These are phyloP conservation scores for Mycena capillaripes DNA, from an alignment of 768 basidiomycete species.

Conservation along the genomic window DNA sequence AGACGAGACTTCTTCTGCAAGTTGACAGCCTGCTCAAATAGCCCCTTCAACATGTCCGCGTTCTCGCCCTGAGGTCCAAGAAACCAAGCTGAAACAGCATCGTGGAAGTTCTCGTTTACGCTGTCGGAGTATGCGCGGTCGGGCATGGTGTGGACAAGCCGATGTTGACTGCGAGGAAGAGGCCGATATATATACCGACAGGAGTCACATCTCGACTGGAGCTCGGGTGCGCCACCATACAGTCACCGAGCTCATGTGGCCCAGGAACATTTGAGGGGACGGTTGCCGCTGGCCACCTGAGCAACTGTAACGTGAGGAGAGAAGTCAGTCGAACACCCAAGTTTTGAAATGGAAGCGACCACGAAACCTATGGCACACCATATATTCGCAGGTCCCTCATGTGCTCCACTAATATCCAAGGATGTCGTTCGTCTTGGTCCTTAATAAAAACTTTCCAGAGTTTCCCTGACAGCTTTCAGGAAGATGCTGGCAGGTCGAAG, in stretches of 20 bases:
- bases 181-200: constrained; percentile 19
- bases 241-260: constrained; percentile 23
- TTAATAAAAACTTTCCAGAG: constrained; percentile 21
- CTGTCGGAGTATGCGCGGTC: constrained; percentile 24
- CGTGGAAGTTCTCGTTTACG: constrained; percentile 26
- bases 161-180: constrained; percentile 23
- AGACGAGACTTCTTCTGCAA: constrained; percentile 40
- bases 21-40: constrained; percentile 44
- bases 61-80: constrained; percentile 58
- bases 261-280: constrained; percentile 12
- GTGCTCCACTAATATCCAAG: constrained; percentile 19
- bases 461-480: constrained; percentile 24
- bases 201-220: constrained; percentile 16
- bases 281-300: constrained; percentile 22
- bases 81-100: constrained; percentile 53
- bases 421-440: constrained; percentile 17
- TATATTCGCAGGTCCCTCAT: constrained; percentile 15
- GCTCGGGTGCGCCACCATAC: constrained; percentile 17
- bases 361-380: constrained; percentile 10
- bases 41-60: constrained; percentile 40
- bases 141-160: constrained; percentile 20
- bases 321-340: constrained; percentile 14
- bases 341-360: constrained; percentile 21
- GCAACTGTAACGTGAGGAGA: constrained; percentile 19
- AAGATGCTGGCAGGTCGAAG: constrained; percentile 12